Percentiles rank a stretch among this genome's conserved stretches.
Evolutionary conservation across 140 eudicot genomes (phyloP).

Genomic region (Artemisia princeps): DNA sequence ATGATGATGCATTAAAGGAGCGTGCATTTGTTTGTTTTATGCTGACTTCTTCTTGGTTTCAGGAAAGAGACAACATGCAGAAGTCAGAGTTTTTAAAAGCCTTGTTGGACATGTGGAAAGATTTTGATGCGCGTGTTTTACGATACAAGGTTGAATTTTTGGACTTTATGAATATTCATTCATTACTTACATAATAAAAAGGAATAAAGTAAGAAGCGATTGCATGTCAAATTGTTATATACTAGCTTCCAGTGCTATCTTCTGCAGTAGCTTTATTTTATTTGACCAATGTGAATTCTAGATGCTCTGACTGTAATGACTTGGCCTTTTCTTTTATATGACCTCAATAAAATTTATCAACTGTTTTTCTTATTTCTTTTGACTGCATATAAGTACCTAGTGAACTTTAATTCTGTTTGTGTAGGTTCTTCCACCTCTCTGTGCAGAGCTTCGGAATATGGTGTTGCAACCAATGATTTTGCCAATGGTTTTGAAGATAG

Average conservation of each 20-base stretch:
- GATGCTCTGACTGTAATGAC: too few species aligned
- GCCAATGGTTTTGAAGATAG: slow-evolving; percentile 94
- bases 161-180: slow-evolving; percentile 12
- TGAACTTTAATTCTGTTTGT: slow-evolving; percentile 18
- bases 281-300: too few species aligned
- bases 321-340: too few species aligned
- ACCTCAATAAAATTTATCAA: too few species aligned
- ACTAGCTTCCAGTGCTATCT: background rate
- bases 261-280: too few species aligned
- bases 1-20: slow-evolving; percentile 8
- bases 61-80: slow-evolving; percentile 98
- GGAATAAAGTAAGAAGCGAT: slow-evolving; percentile 5
- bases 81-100: slow-evolving; percentile 92
- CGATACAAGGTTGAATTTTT: slow-evolving; percentile 72
- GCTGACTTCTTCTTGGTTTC: slow-evolving; percentile 26
- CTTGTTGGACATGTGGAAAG: slow-evolving; percentile 96
- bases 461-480: slow-evolving; percentile 98
- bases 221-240: slow-evolving; percentile 4
- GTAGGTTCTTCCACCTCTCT: slow-evolving; percentile 98
- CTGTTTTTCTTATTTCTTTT: background rate
- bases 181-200: background rate
- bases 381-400: slow-evolving; percentile 17
- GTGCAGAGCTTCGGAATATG: slow-evolving; percentile 95
- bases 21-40: slow-evolving; percentile 8
- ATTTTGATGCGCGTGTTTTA: slow-evolving; percentile 91